phyloP scores from a whole-genome alignment of 2,329 filamentous ascomycete species.

The Nothomitra cinnamomea region DNA sequence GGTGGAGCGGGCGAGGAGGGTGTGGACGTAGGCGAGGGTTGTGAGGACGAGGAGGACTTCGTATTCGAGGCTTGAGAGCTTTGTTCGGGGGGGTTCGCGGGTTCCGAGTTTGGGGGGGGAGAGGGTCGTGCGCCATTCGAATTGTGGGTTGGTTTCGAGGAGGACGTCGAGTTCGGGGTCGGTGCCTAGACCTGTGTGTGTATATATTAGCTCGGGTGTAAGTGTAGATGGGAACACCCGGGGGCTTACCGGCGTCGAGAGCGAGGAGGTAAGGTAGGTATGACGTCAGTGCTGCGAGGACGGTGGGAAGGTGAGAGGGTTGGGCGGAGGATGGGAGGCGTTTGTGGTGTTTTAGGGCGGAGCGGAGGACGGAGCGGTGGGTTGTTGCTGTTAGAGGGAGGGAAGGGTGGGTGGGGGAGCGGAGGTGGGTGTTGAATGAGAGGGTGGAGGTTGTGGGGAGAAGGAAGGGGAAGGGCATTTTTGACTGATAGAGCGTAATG shows the following conservation, averaged over 20 bases:
- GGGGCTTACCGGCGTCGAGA: constrained; percentile 42
- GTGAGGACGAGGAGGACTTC: constrained; percentile 68
- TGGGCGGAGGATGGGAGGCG: constrained; percentile 58
- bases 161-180: constrained; percentile 51
- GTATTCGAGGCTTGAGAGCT: constrained; percentile 58
- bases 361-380: constrained; percentile 64
- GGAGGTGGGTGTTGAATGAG: constrained; percentile 61
- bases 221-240: too few relatives aligned
- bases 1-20: constrained; percentile 51
- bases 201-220: too few relatives aligned
- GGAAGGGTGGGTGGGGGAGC: constrained; percentile 72
- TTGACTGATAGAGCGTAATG: too few relatives aligned
- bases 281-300: constrained; percentile 51
- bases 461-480: constrained; percentile 82
- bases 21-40: constrained; percentile 59
- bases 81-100: constrained; percentile 48
- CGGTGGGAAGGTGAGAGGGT: constrained; percentile 48
- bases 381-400: constrained; percentile 70
- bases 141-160: constrained; percentile 48
- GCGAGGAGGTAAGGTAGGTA: constrained; percentile 77
- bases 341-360: constrained; percentile 78
- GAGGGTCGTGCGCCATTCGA: constrained; percentile 70
- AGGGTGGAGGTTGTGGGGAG: constrained; percentile 83
- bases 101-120: constrained; percentile 31
- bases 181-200: constrained; percentile 29